A percentile compares a stretch with the other conserved stretches of the same genome.
Conservation (phyloP, 1,139 yeast genomes). For the Pichia sp. region DNA sequence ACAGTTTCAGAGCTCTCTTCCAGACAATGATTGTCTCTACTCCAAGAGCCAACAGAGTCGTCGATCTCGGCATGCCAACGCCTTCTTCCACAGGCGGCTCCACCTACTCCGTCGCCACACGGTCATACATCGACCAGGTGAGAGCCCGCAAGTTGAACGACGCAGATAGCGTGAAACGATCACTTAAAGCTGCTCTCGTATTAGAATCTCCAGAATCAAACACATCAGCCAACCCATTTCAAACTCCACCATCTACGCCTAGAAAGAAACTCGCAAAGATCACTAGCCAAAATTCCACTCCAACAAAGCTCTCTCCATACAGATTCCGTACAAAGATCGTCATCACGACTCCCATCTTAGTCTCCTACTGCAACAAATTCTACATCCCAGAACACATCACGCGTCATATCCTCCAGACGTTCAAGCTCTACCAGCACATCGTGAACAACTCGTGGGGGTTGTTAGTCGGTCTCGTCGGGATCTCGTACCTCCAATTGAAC, state of each 20-base stretch:
- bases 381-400: conserved; percentile 57
- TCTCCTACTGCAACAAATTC: conserved; percentile 61
- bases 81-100: background rate
- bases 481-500: conserved; percentile 57
- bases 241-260: conserved; percentile 26
- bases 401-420: conserved; percentile 48
- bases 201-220: background rate
- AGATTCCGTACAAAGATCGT: conserved; percentile 14
- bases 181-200: conserved; percentile 1
- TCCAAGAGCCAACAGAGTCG: conserved; percentile 14
- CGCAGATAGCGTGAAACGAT: conserved; percentile 4
- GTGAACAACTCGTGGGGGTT: conserved; percentile 67
- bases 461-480: conserved; percentile 62
- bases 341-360: conserved; percentile 48
- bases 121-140: conserved; percentile 12
- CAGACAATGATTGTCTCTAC: conserved; percentile 8
- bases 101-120: conserved; percentile 3
- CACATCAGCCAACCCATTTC: background rate
- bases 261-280: conserved; percentile 7
- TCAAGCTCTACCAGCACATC: conserved; percentile 48
- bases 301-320: conserved; percentile 13
- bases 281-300: background rate
- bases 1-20: conserved; percentile 40
- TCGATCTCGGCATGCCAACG: conserved; percentile 1
- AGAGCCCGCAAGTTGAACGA: conserved; percentile 3